phyloP scores from a whole-genome alignment of 805 yeast species.

The Scheffersomyces spartinae region DNA sequence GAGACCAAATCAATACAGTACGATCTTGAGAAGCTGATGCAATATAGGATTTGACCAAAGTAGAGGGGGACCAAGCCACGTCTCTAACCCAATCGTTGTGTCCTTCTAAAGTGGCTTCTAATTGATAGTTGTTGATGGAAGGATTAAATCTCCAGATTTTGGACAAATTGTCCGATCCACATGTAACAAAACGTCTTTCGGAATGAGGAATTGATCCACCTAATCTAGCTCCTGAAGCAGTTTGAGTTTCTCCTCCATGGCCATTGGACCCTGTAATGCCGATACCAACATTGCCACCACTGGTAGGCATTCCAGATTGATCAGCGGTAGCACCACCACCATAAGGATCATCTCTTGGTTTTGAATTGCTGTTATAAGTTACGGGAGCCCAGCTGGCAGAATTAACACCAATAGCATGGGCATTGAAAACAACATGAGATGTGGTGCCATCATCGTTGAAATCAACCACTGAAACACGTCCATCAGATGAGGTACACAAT shows the following conservation, averaged over 20 bases:
- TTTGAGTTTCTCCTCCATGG: too few species aligned
- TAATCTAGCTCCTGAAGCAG: too few species aligned
- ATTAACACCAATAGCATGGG: constrained; percentile 91
- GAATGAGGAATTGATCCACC: too few species aligned
- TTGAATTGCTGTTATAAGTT: constrained; percentile 16
- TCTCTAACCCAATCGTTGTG: constrained; percentile 99
- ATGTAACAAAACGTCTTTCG: constrained; percentile 85
- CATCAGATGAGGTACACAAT: constrained; percentile 87
- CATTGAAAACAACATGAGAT: constrained; percentile 50
- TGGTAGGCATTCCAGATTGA: too few species aligned
- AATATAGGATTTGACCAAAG: constrained; percentile 74
- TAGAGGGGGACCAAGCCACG: constrained; percentile 95
- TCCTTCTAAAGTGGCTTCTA: constrained; percentile 74
- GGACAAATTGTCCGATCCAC: constrained; percentile 91
- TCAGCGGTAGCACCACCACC: too few species aligned
- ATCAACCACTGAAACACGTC: constrained; percentile 81
- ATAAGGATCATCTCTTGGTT: too few species aligned
- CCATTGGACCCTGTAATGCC: too few species aligned
- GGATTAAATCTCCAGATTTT: constrained; percentile 77
- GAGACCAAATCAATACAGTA: constrained; percentile 92
- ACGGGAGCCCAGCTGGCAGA: constrained; percentile 93
- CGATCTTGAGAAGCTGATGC: constrained; percentile 97
- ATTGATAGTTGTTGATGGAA: constrained; percentile 42
- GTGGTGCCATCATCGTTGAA: constrained; percentile 83
- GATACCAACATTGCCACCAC: too few species aligned